Evolutionary conservation across 2,329 filamentous ascomycete genomes (phyloP).

Genomic region (Arthrobotrys musiformis): DNA sequence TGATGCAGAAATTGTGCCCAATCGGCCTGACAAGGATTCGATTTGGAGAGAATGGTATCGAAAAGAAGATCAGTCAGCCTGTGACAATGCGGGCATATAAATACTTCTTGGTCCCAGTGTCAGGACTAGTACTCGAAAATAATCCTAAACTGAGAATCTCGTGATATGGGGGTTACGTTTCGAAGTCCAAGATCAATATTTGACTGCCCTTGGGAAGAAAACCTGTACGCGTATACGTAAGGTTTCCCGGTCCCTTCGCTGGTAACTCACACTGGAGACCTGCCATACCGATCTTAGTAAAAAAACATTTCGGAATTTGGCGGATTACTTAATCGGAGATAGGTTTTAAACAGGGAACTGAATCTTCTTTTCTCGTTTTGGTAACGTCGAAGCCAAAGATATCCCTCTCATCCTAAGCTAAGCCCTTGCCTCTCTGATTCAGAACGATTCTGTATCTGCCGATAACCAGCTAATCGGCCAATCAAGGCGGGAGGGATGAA

Average conservation of each 20-base stretch:
- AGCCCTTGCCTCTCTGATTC: neutral
- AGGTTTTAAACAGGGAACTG: conserved; percentile 37
- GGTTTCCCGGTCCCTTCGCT: too few species aligned
- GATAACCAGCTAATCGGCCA: neutral
- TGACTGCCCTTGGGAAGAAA: too few species aligned
- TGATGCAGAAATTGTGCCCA: conserved; percentile 50
- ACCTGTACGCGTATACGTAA: too few species aligned
- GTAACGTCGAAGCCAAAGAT: too few species aligned
- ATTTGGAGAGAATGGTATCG: neutral
- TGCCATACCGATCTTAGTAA: neutral
- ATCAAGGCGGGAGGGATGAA: neutral
- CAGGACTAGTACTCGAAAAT: too few species aligned
- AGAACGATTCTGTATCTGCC: neutral
- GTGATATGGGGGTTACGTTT: too few species aligned
- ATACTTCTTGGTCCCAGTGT: neutral
- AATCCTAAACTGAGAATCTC: neutral
- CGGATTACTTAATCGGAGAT: conserved; percentile 43
- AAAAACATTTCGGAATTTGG: conserved; percentile 19
- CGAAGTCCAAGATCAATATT: too few species aligned
- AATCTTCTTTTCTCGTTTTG: neutral
- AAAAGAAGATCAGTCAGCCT: neutral
- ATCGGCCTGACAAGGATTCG: conserved; percentile 45
- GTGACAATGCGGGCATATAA: neutral
- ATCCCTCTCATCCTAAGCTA: neutral
- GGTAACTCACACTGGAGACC: too few species aligned